Conservation (phyloP, 2,329 filamentous ascomycete genomes). For the Clonostachys rhizophaga region DNA sequence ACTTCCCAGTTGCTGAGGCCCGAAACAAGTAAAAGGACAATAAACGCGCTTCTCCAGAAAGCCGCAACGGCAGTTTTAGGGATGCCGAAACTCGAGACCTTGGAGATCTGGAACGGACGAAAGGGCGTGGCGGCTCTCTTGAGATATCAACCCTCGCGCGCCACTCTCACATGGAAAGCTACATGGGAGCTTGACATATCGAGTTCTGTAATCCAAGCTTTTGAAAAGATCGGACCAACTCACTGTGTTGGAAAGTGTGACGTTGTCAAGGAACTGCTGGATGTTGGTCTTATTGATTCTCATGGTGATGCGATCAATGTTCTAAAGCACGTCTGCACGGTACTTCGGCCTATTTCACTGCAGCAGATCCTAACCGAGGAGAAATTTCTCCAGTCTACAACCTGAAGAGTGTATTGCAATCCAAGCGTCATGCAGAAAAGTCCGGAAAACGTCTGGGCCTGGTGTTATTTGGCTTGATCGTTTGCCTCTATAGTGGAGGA, state of each 20-base stretch:
- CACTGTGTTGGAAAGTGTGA: neutral
- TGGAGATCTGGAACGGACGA: conserved; percentile 25
- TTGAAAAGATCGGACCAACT: conserved; percentile 7
- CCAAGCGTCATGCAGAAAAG: no score
- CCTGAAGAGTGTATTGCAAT: no score
- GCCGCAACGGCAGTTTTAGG: conserved; percentile 14
- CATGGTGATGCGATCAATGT: conserved; percentile 21
- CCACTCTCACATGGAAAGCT: conserved; percentile 7
- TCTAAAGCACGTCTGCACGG: conserved; percentile 16
- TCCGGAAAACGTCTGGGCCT: no score
- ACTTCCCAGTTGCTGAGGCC: conserved; percentile 17
- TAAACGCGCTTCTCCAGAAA: conserved; percentile 12
- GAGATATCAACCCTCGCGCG: conserved; percentile 7
- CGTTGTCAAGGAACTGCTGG: conserved; percentile 4
- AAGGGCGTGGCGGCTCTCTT: conserved; percentile 13
- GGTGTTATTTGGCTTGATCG: no score
- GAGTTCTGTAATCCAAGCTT: conserved; percentile 6
- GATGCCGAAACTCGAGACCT: conserved; percentile 20
- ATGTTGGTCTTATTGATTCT: conserved; percentile 14
- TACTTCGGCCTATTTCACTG: conserved; percentile 23
- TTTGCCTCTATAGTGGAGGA: no score
- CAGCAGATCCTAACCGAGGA: conserved; percentile 22
- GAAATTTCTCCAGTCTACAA: conserved; percentile 1
- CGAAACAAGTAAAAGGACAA: conserved; percentile 4
- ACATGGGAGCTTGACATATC: conserved; percentile 5